These are phyloP conservation scores for Bryoglossum gracile DNA, from an alignment of 495 filamentous ascomycete genomes.

Conservation along the genomic window DNA sequence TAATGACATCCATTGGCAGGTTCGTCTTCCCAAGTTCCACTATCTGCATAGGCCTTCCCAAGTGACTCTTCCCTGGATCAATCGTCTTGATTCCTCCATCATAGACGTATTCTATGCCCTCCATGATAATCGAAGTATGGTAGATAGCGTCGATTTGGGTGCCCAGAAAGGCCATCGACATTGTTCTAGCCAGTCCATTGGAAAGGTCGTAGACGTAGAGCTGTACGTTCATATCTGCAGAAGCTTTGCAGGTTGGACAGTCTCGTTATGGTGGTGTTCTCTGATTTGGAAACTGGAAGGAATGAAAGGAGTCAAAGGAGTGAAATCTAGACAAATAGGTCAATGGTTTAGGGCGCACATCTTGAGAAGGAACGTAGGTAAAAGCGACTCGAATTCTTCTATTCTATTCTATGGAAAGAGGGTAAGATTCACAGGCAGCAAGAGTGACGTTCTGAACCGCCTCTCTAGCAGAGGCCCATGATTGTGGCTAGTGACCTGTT, in stretches of 20 bases:
- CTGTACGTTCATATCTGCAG: slow-evolving; percentile 67
- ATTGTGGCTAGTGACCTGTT: too few species aligned
- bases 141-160: slow-evolving; percentile 42
- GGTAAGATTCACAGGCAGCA: slow-evolving; percentile 1
- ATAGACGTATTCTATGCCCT: slow-evolving; percentile 49
- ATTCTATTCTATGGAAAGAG: slow-evolving; percentile 13
- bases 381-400: slow-evolving; percentile 4
- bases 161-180: slow-evolving; percentile 49
- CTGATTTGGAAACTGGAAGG: not conserved
- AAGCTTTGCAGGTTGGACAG: too few species aligned
- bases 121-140: slow-evolving; percentile 59
- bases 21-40: slow-evolving; percentile 68
- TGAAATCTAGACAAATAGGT: not conserved
- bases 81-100: slow-evolving; percentile 73
- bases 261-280: not conserved
- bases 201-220: slow-evolving; percentile 95
- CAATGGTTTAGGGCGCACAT: not conserved
- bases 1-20: slow-evolving; percentile 73
- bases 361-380: not conserved
- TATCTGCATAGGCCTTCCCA: slow-evolving; percentile 75
- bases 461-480: not conserved
- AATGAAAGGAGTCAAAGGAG: slow-evolving; percentile 2
- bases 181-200: slow-evolving; percentile 47
- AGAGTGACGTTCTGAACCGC: not conserved
- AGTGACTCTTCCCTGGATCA: slow-evolving; percentile 69